Evolutionary conservation across 495 filamentous ascomycete species (phyloP).

Genomic region (Pyrenula massariospora): DNA sequence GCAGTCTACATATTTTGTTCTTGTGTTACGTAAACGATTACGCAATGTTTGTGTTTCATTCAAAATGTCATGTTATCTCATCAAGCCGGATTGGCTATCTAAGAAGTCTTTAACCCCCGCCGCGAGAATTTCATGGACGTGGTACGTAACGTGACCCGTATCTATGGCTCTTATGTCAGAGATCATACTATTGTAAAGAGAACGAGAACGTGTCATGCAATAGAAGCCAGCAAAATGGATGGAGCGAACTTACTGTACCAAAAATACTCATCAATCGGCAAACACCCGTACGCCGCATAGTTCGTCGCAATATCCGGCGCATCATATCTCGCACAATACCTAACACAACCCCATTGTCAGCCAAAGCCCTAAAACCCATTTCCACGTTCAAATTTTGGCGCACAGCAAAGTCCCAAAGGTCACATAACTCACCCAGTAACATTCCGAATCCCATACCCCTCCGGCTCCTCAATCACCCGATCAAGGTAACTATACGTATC

Average conservation of each 20-base stretch:
- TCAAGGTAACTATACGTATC: conserved; percentile 31
- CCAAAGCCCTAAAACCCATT: too few species aligned
- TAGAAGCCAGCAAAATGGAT: not conserved
- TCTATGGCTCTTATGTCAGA: conserved; percentile 5
- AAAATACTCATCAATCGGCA: conserved; percentile 34
- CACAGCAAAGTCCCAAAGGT: too few species aligned
- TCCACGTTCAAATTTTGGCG: too few species aligned
- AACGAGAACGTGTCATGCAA: not conserved
- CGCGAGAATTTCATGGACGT: conserved; percentile 28
- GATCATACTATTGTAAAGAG: not conserved
- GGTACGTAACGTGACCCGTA: conserved; percentile 36
- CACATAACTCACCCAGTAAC: conserved; percentile 21
- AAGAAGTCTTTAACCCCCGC: not conserved
- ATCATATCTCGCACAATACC: conserved; percentile 35
- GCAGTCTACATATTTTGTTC: too few species aligned
- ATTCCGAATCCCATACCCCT: conserved; percentile 31
- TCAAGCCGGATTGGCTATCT: too few species aligned
- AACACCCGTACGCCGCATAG: conserved; percentile 33
- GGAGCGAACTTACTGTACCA: conserved; percentile 21
- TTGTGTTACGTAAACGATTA: too few species aligned
- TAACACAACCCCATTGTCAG: too few species aligned
- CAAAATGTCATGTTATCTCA: too few species aligned
- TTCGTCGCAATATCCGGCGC: conserved; percentile 34
- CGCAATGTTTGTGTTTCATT: too few species aligned
- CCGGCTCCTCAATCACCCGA: conserved; percentile 29